These are phyloP conservation scores for Ophiostoma populinum DNA, from an alignment of 2,329 filamentous ascomycete genomes.

Conservation along the genomic window DNA sequence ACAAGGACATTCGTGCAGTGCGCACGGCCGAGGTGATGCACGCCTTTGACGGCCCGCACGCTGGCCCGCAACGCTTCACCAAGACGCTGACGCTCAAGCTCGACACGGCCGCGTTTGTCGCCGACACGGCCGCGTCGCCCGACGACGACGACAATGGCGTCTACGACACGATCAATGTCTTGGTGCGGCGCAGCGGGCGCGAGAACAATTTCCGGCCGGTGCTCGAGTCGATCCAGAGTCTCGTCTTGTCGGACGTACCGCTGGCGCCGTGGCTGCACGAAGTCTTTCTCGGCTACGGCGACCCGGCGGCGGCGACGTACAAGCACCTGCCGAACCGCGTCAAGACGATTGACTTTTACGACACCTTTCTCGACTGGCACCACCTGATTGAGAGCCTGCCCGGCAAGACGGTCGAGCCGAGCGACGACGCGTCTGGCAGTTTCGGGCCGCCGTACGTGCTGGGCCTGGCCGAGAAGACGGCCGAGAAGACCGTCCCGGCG, in stretches of 20 bases:
- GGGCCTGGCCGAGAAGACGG: constrained; percentile 40
- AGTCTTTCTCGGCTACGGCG: constrained; percentile 93
- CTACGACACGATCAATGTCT: constrained; percentile 70
- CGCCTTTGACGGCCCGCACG: constrained; percentile 64
- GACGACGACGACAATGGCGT: constrained; percentile 59
- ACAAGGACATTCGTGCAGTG: constrained; percentile 47
- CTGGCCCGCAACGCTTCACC: constrained; percentile 35
- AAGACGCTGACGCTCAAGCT: constrained; percentile 65
- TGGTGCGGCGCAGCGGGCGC: constrained; percentile 65
- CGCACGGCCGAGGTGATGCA: constrained; percentile 75
- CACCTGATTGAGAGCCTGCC: constrained; percentile 81
- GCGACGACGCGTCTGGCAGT: constrained; percentile 50
- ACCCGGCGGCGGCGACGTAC: constrained; percentile 76
- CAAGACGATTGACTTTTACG: constrained; percentile 69
- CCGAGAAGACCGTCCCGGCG: constrained; percentile 25
- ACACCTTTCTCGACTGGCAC: constrained; percentile 92
- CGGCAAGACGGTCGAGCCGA: constrained; percentile 71
- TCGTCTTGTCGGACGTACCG: constrained; percentile 71
- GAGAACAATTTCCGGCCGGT: constrained; percentile 98
- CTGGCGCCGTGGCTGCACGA: constrained; percentile 88
- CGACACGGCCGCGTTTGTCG: constrained; percentile 60
- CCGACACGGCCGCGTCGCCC: constrained; percentile 49
- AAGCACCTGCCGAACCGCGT: constrained; percentile 64
- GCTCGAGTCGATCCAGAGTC: constrained; percentile 73
- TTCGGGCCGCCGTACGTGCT: constrained; percentile 82